Percentiles rank a stretch among this genome's conserved stretches.
These are phyloP conservation scores for Nannochloropsis limnetica DNA, from an alignment of 352 stramenopile species.

Conservation along the genomic window DNA sequence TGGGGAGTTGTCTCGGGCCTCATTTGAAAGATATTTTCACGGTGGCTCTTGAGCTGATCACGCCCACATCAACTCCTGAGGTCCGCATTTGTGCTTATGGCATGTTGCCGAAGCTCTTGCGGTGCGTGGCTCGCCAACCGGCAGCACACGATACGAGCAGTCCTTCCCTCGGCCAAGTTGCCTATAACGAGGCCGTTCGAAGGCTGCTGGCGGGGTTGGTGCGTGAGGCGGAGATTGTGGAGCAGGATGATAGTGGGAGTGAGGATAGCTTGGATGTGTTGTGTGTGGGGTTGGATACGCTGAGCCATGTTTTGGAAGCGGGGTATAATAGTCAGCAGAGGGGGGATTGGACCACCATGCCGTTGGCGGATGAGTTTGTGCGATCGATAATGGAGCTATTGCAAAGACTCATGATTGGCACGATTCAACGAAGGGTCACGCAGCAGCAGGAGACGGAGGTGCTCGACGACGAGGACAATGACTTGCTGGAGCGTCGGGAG, in stretches of 20 bases:
- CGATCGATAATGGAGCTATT: neutral
- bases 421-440: neutral
- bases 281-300: neutral
- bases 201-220: neutral
- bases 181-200: neutral
- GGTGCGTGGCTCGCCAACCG: neutral
- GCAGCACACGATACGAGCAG: neutral
- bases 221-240: neutral
- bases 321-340: neutral
- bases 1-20: neutral
- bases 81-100: neutral
- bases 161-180: neutral
- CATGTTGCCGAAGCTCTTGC: neutral
- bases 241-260: neutral
- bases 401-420: neutral
- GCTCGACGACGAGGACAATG: neutral
- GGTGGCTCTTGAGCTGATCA: neutral
- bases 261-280: neutral
- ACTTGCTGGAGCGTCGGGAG: neutral
- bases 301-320: neutral
- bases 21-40: neutral
- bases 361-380: neutral
- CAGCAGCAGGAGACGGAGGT: conserved; percentile 9
- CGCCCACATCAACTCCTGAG: neutral
- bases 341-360: neutral